Evolutionary conservation across 2,329 filamentous ascomycete species (phyloP).

Genomic region (Penicillium brevicompactum): DNA sequence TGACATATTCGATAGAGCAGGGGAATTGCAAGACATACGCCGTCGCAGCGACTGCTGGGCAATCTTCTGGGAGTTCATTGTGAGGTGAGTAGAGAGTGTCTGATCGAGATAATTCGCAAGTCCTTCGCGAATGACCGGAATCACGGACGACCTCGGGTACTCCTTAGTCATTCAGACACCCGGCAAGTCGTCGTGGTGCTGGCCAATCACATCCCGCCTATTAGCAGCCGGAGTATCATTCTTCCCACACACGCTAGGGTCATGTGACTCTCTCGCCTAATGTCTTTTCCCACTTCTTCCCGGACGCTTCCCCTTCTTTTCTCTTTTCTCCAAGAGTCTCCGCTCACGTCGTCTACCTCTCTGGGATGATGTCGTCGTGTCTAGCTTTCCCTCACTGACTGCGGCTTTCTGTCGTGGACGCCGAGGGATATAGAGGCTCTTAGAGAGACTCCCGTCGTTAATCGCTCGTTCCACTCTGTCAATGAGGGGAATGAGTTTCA

Average conservation of each 20-base stretch:
- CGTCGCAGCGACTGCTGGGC: constrained; percentile 51
- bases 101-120: constrained; percentile 18
- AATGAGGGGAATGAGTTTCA: constrained; percentile 52
- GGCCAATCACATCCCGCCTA: constrained; percentile 38
- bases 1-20: constrained; percentile 16
- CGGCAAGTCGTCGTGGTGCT: constrained; percentile 2
- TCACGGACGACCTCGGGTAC: constrained; percentile 43
- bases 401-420: constrained; percentile 50
- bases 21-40: constrained; percentile 42
- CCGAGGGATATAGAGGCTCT: constrained; percentile 42
- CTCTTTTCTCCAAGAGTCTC: constrained; percentile 40
- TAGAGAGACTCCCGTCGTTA: constrained; percentile 52
- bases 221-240: constrained; percentile 43
- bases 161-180: constrained; percentile 32
- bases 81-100: constrained; percentile 18
- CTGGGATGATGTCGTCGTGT: constrained; percentile 44
- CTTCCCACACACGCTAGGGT: constrained; percentile 25
- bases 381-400: constrained; percentile 42
- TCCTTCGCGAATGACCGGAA: constrained; percentile 37
- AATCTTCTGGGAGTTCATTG: constrained; percentile 53
- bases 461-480: constrained; percentile 51
- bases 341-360: constrained; percentile 40
- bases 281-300: constrained; percentile 12
- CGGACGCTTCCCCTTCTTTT: constrained; percentile 20
- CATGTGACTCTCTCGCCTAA: constrained; percentile 22